Percentiles rank a stretch among this genome's conserved stretches.
Evolutionary conservation across 2,329 filamentous ascomycete species (phyloP).

Genomic region (Fusarium ramigenum): DNA sequence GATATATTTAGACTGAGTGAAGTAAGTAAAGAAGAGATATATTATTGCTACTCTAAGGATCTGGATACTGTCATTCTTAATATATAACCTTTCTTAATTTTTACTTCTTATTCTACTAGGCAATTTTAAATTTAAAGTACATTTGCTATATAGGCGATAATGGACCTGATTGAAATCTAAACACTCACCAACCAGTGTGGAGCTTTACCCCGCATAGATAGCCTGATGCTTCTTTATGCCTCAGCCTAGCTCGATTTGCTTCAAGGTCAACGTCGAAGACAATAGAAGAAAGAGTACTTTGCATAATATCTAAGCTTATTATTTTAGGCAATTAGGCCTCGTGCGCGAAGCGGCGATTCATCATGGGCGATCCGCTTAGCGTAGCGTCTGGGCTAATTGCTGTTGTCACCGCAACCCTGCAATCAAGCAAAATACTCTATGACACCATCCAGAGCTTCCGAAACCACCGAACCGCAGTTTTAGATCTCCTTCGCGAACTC

Average conservation of each 20-base stretch:
- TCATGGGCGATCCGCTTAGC: constrained; percentile 8
- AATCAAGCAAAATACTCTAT: constrained; percentile 32
- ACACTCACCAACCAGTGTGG: neutral
- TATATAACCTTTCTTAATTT: too few relatives aligned
- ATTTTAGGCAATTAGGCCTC: neutral
- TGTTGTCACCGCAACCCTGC: constrained; percentile 23
- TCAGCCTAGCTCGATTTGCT: neutral
- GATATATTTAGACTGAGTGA: too few relatives aligned
- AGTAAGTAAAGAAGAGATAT: too few relatives aligned
- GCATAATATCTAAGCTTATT: neutral
- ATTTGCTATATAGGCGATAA: neutral
- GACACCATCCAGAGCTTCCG: constrained; percentile 30
- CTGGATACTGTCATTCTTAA: too few relatives aligned
- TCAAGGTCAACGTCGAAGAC: neutral
- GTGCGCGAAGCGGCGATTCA: neutral
- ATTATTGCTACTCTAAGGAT: too few relatives aligned
- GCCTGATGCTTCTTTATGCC: neutral
- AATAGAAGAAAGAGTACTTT: neutral
- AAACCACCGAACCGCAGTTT: constrained; percentile 16
- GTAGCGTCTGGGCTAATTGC: constrained; percentile 10
- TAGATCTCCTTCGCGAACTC: constrained; percentile 17
- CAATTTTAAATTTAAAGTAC: neutral
- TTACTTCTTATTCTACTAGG: too few relatives aligned
- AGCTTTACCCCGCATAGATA: neutral
- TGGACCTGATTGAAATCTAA: neutral